Conservation (phyloP, 306 rosid species). For the Cucurbita moschata region DNA sequence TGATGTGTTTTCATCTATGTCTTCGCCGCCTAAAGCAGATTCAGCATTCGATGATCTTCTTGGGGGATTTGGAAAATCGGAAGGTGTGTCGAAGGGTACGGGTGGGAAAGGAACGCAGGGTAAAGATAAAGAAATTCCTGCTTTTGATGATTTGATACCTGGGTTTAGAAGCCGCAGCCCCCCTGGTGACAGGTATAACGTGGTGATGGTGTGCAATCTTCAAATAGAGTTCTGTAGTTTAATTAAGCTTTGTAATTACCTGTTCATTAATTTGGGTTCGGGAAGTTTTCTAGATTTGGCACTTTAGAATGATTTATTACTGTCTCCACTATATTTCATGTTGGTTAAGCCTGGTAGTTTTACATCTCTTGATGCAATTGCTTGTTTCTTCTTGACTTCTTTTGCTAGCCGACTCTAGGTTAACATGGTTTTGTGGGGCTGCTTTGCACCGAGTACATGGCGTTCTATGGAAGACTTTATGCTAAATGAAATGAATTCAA, state of each 20-base stretch:
- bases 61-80: constrained; percentile 63
- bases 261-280: not conserved
- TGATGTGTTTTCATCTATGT: constrained; percentile 36
- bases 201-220: not conserved
- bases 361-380: not conserved
- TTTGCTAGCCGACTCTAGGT: not conserved
- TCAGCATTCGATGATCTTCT: constrained; percentile 74
- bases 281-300: not conserved
- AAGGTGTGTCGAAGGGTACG: constrained; percentile 35
- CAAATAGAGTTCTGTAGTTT: not conserved
- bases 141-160: constrained; percentile 66
- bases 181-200: constrained; percentile 50
- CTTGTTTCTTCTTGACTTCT: not conserved
- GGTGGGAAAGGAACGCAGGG: constrained; percentile 29
- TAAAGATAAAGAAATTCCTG: constrained; percentile 29
- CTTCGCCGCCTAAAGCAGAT: constrained; percentile 28
- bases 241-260: not conserved
- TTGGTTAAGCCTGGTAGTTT: not conserved
- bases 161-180: constrained; percentile 53
- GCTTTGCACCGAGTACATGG: not conserved
- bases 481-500: not conserved
- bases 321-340: not conserved
- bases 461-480: not conserved
- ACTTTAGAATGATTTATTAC: not conserved
- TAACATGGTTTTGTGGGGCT: not conserved